Evolutionary conservation across 169 alveolate species (phyloP).

Genomic region (Perkinsus marinus): DNA sequence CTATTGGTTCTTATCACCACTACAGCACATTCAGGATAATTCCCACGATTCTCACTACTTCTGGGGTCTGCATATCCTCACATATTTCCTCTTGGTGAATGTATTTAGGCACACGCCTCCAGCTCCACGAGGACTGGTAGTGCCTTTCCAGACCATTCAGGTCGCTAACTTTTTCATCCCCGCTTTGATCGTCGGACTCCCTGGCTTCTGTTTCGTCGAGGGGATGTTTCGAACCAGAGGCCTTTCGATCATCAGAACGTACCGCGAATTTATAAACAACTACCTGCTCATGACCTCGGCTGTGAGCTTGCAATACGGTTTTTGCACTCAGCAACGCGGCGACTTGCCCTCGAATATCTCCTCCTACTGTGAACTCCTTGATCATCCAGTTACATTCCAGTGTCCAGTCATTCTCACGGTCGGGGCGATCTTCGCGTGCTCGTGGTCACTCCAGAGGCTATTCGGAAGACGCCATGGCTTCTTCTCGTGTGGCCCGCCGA

Average conservation of each 20-base stretch:
- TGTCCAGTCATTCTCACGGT: background rate
- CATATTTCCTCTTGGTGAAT: background rate
- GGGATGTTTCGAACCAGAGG: background rate
- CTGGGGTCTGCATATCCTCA: background rate
- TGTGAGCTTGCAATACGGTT: background rate
- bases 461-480: background rate
- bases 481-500: background rate
- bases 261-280: background rate
- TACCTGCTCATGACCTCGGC: background rate
- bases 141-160: background rate
- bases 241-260: background rate
- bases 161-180: background rate
- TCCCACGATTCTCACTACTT: background rate
- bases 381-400: background rate
- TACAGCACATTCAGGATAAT: background rate
- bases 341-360: background rate
- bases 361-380: background rate
- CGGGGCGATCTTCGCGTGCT: background rate
- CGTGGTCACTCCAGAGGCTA: background rate
- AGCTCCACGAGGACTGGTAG: background rate
- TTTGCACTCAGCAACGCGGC: background rate
- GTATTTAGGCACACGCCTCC: background rate
- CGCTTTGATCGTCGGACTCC: background rate
- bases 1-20: background rate
- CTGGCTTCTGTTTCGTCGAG: background rate